Percentiles rank a stretch among this genome's conserved stretches.
Evolutionary conservation across 2,329 filamentous ascomycete genomes (phyloP).

Genomic region (Xylaria polymorpha): DNA sequence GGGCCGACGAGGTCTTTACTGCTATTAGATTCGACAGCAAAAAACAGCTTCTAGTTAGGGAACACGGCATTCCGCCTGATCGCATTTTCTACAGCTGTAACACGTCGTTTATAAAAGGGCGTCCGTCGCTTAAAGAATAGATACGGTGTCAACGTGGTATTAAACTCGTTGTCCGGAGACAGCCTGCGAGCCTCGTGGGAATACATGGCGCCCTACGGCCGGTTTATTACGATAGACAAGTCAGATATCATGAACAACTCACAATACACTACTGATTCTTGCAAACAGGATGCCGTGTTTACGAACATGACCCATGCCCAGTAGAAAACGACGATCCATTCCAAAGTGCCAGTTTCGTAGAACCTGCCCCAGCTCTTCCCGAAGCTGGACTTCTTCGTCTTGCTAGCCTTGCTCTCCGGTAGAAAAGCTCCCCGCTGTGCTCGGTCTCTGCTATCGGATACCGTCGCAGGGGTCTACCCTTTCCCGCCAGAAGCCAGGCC

Average conservation of each 20-base stretch:
- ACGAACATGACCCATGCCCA: constrained; percentile 17
- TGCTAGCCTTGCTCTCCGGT: constrained; percentile 12
- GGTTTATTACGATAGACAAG: constrained; percentile 2
- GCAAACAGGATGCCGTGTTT: constrained; percentile 14
- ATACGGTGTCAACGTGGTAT: background rate
- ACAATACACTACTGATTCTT: constrained; percentile 5
- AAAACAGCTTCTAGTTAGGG: background rate
- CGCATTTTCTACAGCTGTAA: background rate
- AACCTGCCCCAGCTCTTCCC: constrained; percentile 13
- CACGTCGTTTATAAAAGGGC: background rate
- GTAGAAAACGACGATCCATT: constrained; percentile 16
- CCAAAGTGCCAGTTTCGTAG: constrained; percentile 15
- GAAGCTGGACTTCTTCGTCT: constrained; percentile 18
- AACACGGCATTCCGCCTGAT: background rate
- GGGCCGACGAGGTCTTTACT: background rate
- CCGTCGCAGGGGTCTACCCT: constrained; percentile 21
- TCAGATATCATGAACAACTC: constrained; percentile 9
- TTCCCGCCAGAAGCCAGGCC: constrained; percentile 23
- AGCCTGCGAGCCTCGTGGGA: constrained; percentile 7
- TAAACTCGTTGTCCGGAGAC: constrained; percentile 6
- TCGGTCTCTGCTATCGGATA: constrained; percentile 20
- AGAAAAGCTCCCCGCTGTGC: constrained; percentile 19
- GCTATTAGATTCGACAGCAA: background rate
- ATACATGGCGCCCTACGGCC: background rate
- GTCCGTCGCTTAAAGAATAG: background rate